Percentiles rank a stretch among this genome's conserved stretches.
These are phyloP conservation scores for Astrephomene gubernaculifera DNA, from an alignment of 139 green algal genomes.

Conservation along the genomic window DNA sequence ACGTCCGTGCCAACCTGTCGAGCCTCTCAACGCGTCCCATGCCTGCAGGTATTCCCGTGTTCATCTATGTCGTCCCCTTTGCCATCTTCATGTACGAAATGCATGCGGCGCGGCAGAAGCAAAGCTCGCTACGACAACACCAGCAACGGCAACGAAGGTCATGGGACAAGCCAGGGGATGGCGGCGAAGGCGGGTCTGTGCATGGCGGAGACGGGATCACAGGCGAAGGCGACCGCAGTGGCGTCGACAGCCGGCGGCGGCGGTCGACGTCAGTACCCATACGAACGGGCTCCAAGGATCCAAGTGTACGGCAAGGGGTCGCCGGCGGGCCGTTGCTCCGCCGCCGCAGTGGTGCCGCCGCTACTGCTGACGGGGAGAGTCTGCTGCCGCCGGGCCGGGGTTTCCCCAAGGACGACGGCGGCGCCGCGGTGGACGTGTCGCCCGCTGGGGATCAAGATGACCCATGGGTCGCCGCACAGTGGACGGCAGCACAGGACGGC, in stretches of 20 bases:
- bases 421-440: not conserved
- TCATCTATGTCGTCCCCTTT: conserved; percentile 37
- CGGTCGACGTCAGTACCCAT: too few species aligned
- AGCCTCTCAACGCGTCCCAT: not conserved
- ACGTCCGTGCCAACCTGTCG: too few species aligned
- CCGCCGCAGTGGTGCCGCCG: not conserved
- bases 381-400: not conserved
- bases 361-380: not conserved
- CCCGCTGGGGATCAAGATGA: not conserved
- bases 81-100: conserved; percentile 35
- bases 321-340: not conserved
- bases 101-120: not conserved
- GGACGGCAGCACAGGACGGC: not conserved
- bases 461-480: too few species aligned
- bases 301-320: too few species aligned
- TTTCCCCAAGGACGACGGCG: not conserved
- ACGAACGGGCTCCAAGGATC: too few species aligned
- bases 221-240: not conserved
- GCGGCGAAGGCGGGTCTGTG: too few species aligned
- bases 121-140: not conserved
- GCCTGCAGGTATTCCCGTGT: conserved; percentile 28
- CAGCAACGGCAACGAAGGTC: not conserved
- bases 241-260: not conserved
- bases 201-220: too few species aligned
- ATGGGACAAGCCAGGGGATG: too few species aligned